Evolutionary conservation across 768 basidiomycete species (phyloP), one percentile per base, ranked within the genome.

Genomic region (Termitomyces titanicus): DNA sequence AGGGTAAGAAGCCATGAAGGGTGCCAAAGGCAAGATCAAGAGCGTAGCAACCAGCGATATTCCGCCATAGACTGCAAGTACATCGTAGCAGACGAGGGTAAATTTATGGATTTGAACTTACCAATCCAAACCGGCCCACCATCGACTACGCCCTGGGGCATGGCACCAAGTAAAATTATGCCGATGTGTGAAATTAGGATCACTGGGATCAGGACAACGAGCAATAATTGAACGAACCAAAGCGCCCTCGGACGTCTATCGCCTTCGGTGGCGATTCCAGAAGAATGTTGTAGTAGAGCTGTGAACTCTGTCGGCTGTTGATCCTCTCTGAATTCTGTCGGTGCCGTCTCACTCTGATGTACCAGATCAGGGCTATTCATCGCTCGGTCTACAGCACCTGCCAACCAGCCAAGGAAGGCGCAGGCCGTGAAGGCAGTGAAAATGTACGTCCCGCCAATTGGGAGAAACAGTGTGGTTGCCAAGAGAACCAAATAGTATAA

Each of bases 171-270:
- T 15, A 82, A 18, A 31, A 85, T 58, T 24, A 82, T 59, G 0
- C 69, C 67, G 27, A 85, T 70, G 61, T 89, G 81, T 46, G 72
- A 72, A 11, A 84, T 54, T 38, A 89, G 63, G 12, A 84, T 72
- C 2, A 80, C 72, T 0, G 84, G 81, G 1, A 81, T 46, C 4
- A 83, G 80, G 2, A 88, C 74, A 1, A 79, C 72, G 5, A 85
- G 56, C 4, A 86, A 46, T 38, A 85, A 63, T 63, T 89, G 84
- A 38, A 79, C 57, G 39, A 85, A 77, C 86, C 88, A 89, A 68
- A 74, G 31, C 69, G 70, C 33, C 70, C 61, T 20, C 55, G 61
- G 51, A 68, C 66, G 29, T 62, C 62, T 33, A 51, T 50, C n/a
- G 35, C 25, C 24, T 34, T n/a, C 9, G 11, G 48, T 13, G 9